phyloP scores from a whole-genome alignment of 495 filamentous ascomycete species.

The Neurospora tetrasperma region DNA sequence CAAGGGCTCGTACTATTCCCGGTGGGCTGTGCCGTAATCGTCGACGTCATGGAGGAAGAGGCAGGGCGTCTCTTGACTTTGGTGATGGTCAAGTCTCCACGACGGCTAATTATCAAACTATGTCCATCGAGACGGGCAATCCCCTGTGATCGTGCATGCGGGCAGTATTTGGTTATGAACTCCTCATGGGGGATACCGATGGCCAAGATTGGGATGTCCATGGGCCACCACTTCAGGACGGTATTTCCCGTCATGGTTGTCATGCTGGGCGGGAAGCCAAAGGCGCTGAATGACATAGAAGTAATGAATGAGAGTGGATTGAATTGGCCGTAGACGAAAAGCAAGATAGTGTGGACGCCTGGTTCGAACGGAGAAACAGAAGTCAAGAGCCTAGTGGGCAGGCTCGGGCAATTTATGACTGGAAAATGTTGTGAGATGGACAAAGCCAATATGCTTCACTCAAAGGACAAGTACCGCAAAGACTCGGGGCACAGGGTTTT shows the following conservation, averaged over 20 bases:
- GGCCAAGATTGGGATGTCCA: not conserved
- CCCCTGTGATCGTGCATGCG: not conserved
- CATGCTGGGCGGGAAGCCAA: not conserved
- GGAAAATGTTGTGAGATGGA: not conserved
- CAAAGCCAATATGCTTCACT: not conserved
- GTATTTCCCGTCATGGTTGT: not conserved
- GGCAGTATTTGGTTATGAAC: not conserved
- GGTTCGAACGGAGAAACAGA: not conserved
- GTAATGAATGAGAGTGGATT: not conserved
- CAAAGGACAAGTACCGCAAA: not conserved
- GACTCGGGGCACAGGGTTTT: too few relatives aligned
- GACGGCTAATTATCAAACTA: not conserved
- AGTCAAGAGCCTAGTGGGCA: not conserved
- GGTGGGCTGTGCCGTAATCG: not conserved
- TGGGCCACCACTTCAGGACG: not conserved
- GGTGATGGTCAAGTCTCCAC: not conserved
- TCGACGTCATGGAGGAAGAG: not conserved
- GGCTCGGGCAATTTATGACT: not conserved
- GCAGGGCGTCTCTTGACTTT: not conserved
- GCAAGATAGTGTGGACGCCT: not conserved
- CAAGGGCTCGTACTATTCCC: not conserved
- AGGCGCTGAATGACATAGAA: not conserved
- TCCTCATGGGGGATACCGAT: not conserved
- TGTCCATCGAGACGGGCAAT: not conserved
- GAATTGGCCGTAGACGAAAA: not conserved